phyloP scores from a whole-genome alignment of 371 early-diverging fungal species.

The Zychaea mexicana region DNA sequence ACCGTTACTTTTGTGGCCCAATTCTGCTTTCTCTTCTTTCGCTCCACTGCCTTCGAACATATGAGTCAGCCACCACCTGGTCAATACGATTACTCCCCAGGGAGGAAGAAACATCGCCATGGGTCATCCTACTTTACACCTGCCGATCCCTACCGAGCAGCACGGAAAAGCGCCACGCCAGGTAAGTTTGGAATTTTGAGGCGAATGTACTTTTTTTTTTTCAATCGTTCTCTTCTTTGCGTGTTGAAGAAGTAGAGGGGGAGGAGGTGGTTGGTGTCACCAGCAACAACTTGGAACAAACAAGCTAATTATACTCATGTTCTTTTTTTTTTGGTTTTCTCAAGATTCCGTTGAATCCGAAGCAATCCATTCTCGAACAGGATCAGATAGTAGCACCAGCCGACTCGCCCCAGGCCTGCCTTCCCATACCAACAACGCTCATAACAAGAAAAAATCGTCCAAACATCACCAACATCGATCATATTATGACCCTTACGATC shows the following conservation, averaged over 20 bases:
- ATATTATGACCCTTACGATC: slow-evolving; percentile 23
- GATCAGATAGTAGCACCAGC: slow-evolving; percentile 44
- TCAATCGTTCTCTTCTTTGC: too few relatives aligned
- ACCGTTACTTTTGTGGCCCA: too few relatives aligned
- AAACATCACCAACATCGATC: not conserved
- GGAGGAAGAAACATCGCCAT: slow-evolving; percentile 1
- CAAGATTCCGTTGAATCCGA: slow-evolving; percentile 18
- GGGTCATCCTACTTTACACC: slow-evolving; percentile 7
- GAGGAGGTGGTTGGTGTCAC: too few relatives aligned
- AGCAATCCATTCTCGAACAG: slow-evolving; percentile 35
- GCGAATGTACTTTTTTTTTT: not conserved
- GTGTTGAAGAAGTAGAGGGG: too few relatives aligned
- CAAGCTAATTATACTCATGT: too few relatives aligned
- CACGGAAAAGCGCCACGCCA: slow-evolving; percentile 31
- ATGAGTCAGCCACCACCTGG: slow-evolving; percentile 11
- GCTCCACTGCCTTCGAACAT: not conserved
- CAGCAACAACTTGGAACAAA: not conserved
- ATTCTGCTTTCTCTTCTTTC: not conserved
- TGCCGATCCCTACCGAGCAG: slow-evolving; percentile 39
- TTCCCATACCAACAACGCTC: too few relatives aligned
- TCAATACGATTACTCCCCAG: slow-evolving; percentile 1
- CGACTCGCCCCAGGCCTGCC: slow-evolving; percentile 18
- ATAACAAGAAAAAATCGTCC: slow-evolving; percentile 5
- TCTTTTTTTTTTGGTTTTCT: too few relatives aligned
- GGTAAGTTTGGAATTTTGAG: slow-evolving; percentile 19